Base-by-base conservation (phyloP, 129 eudicot genomes). In the Gnaphalium uliginosum region DNA sequence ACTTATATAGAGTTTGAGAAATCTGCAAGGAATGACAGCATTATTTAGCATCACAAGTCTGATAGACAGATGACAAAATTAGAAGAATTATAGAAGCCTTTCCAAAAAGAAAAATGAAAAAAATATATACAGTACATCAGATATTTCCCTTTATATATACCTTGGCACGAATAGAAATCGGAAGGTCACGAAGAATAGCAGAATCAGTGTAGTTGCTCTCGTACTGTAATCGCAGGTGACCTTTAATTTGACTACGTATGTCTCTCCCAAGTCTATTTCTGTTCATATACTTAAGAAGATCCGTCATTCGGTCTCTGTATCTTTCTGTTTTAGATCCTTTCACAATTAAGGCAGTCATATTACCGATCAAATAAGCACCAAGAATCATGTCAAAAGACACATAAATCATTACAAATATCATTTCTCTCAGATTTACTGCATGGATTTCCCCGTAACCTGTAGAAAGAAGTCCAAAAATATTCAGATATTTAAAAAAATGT, bases 321-420 rank as follows among this genome's bases (percentile, higher is more conserved):
- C 94, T 84, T 70, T 85, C 99, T 76, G 99, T 94, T 76, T 94
- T 94, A 62, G 92, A 91, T 79, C 99, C 99, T 84, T 94, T 94
- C 64, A 94, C 97, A 32, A 94, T 91, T 75, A 94, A 76, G 3
- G 97, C 99, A 24, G 99, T 89, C 96, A 94, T 94, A 74, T 94
- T 94, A 91, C 99, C 97, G n/a, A 94, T 91, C 92, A 94, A 88
- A 75, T 94, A 94, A 37, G 99, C 99, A 59, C 96, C 94, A 21
- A 94, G 81, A 82, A 94, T 72, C 99, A 94, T 94, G 54, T 94
- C 99, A 64, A 94, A 94, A 11, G 99, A 94, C 43, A 89, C 99
- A 74, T 91, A 91, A 48, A 87, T 54, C 97, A 91, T 91, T 23
- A 94, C 71, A 79, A 94, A 94, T 82, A 94, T 86, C 99, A 94